Percentiles rank a stretch among this genome's conserved stretches.
Conservation (phyloP, 2,329 filamentous ascomycete species). For the Cladosporium oxysporum region DNA sequence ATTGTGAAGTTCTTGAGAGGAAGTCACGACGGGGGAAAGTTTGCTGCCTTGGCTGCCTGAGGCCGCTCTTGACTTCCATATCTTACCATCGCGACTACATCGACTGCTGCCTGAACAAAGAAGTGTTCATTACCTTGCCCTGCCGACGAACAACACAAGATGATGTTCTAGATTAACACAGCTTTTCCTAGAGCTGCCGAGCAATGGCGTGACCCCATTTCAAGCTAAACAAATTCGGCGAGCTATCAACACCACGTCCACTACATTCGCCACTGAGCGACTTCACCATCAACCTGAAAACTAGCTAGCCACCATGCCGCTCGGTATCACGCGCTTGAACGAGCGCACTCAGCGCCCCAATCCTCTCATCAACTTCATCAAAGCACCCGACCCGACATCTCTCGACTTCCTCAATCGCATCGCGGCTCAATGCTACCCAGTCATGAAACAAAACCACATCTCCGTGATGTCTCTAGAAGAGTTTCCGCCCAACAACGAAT, state of each 20-base stretch:
- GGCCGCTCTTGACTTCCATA: neutral
- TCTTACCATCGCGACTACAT: neutral
- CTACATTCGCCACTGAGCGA: neutral
- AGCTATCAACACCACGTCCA: neutral
- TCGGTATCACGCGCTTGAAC: slow-evolving; percentile 78
- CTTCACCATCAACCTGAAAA: neutral
- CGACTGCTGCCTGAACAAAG: neutral
- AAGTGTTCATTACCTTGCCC: neutral
- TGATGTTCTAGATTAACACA: neutral
- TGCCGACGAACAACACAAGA: neutral
- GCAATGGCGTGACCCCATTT: neutral
- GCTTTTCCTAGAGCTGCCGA: neutral
- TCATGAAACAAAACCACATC: slow-evolving; percentile 51
- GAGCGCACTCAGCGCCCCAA: slow-evolving; percentile 74
- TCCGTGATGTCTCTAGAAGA: slow-evolving; percentile 67
- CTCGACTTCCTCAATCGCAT: slow-evolving; percentile 74
- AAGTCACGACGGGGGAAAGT: neutral
- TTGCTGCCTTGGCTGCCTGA: neutral
- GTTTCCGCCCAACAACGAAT: slow-evolving; percentile 77
- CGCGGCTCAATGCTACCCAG: slow-evolving; percentile 75
- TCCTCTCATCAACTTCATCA: slow-evolving; percentile 79
- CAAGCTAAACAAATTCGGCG: neutral
- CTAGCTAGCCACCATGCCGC: slow-evolving; percentile 59
- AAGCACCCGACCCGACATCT: slow-evolving; percentile 62
- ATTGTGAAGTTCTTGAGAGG: slow-evolving; percentile 13